Evolutionary conservation across 1,284 basidiomycete genomes (phyloP), one percentile per base, ranked within the genome.

Genomic region (Rhodotorula sp.): DNA sequence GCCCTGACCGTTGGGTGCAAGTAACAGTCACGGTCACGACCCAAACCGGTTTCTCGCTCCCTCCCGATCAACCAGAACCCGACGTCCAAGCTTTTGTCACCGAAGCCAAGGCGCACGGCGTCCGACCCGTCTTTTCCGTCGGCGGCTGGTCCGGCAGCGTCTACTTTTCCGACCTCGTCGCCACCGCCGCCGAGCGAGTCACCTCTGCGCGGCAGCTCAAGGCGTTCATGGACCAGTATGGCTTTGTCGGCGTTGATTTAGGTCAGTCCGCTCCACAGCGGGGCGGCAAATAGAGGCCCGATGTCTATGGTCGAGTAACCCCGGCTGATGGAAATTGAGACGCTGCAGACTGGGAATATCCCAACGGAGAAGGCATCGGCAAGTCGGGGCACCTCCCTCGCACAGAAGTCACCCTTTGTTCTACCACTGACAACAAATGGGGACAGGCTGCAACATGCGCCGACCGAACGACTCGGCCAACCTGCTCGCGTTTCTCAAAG

Each of bases 291-390:
- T 18, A 23, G 6, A 15, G 58, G 20, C 34, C n/a, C n/a, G n/a
- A n/a, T n/a, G n/a, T n/a, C n/a, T n/a, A n/a, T n/a, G n/a, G n/a
- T n/a, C n/a, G n/a, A n/a, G n/a, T n/a, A n/a, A n/a, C n/a, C n/a
- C n/a, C n/a, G n/a, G n/a, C n/a, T n/a, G n/a, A n/a, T n/a, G n/a
- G n/a, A n/a, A n/a, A n/a, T n/a, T n/a, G n/a, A n/a, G n/a, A n/a
- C n/a, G n/a, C n/a, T 16, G n/a, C 34, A 61, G 92, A 94, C 80
- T 94, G 91, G 92, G 93, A 94, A 81, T 95, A 93, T 81, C 92
- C 92, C 58, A 90, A 89, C 58, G 85, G 85, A 67, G 71, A 77
- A 2, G 72, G 64, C 2, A 66, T 75, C 43, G 70, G 68, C 58
- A 5, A 47, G 57, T 39, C 23, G 26, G 15, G 29, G 12, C 10